Conservation (phyloP, 1,284 basidiomycete species). For the Austropuccinia psidii region DNA sequence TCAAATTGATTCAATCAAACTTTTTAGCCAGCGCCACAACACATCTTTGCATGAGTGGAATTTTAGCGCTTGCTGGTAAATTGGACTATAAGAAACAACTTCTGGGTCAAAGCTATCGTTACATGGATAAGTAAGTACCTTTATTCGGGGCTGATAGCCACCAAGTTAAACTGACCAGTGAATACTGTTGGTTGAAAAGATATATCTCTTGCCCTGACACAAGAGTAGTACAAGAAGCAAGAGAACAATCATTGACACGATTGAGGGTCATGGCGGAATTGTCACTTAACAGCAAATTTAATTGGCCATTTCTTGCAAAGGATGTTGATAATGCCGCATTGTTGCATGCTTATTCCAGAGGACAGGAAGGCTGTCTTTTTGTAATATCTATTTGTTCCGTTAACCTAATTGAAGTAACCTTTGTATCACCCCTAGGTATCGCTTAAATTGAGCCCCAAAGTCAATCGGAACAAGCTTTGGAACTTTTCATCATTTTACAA, state of each 20-base stretch:
- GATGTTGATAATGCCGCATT: constrained; percentile 30
- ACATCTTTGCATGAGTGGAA: constrained; percentile 14
- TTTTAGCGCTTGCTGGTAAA: constrained; percentile 19
- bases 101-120: constrained; percentile 35
- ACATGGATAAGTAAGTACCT: constrained; percentile 25
- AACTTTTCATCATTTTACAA: constrained; percentile 4
- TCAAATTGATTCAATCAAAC: no score
- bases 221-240: background rate
- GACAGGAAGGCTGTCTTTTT: background rate
- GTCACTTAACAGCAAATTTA: background rate
- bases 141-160: background rate
- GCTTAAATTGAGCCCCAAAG: background rate
- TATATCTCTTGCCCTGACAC: constrained; percentile 18
- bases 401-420: background rate
- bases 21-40: constrained; percentile 14
- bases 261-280: background rate
- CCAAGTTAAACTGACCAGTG: no score
- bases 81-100: constrained; percentile 23
- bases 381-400: no score
- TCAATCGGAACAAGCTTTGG: constrained; percentile 26
- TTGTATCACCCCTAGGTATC: background rate
- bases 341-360: constrained; percentile 31
- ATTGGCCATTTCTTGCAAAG: constrained; percentile 28
- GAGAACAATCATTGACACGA: background rate
- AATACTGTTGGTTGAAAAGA: background rate